Base-by-base conservation (phyloP, 768 basidiomycete species). In the Xerocomellus chrysenteron region DNA sequence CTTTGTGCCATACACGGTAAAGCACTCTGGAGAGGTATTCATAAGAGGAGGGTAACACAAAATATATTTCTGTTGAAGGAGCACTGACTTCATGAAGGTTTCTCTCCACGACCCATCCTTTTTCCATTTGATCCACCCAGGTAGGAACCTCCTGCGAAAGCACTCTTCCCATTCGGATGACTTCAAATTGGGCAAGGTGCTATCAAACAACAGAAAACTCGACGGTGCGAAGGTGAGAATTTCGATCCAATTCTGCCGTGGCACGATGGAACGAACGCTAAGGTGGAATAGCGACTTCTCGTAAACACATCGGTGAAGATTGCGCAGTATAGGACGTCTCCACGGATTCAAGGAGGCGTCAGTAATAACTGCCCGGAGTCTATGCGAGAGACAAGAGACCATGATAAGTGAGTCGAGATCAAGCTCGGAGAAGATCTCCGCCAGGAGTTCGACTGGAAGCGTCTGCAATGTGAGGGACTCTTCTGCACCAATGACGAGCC, bases 201-300 rank as follows among this genome's bases (percentile, higher is more conserved):
- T 75, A 43, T 88, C 81, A 63, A 83, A 87, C 9, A 92, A 74
- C 39, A 92, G 76, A 69, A 85, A 90, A 5, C 76, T 65, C 0
- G 89, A 77, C 30, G 74, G 72, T 13, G 86, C 90, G 16, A 83
- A 70, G n/a, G 80, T 79, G 48, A 91, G 68, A 35, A 92, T 84
- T 54, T 90, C 87, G 48, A 92, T 78, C 86, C 88, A 92, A 65
- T 92, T 92, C 52, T 87, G 84, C 45, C 86, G 78, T 5, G 90
- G 90, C 1, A 92, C 85, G 36, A 74, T 82, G 35, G 73, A 73
- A 33, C 82, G 82, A 33, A 87, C 80, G 62, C 86, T 82, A 26
- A 92, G 78, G 59, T 85, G 80, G 57, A 73, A 79, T 50, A 92
- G 68, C 28, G 74, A 69, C 8, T 67, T 66, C 52, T 85, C 83